Evolutionary conservation across 495 filamentous ascomycete genomes (phyloP).

Genomic region (Xylaria intraflava): DNA sequence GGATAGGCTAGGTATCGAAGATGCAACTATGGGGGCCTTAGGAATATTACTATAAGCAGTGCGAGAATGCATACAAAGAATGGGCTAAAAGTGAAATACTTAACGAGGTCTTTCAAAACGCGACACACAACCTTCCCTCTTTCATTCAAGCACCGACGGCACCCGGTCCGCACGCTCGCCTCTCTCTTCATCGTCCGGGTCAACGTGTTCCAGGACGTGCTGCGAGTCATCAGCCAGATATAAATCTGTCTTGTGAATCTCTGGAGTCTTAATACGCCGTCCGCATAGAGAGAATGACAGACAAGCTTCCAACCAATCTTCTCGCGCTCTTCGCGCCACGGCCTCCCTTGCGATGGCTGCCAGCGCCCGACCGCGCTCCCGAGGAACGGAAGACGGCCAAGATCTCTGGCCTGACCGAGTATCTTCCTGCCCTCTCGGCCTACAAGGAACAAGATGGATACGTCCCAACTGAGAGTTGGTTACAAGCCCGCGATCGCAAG

Average conservation of each 20-base stretch:
- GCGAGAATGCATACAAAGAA: too few species aligned
- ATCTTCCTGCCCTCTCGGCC: constrained; percentile 59
- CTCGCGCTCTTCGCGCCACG: constrained; percentile 91
- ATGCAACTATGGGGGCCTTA: background rate
- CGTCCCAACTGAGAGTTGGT: constrained; percentile 83
- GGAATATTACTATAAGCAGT: background rate
- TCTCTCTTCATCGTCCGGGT: background rate
- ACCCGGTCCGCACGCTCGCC: background rate
- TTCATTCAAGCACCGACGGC: constrained; percentile 19
- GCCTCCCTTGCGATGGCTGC: constrained; percentile 83
- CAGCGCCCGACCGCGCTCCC: constrained; percentile 73
- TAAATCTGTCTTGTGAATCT: background rate
- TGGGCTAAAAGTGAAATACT: constrained; percentile 12
- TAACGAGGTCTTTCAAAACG: constrained; percentile 13
- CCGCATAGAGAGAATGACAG: constrained; percentile 62
- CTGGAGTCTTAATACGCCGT: background rate
- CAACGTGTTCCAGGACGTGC: constrained; percentile 1
- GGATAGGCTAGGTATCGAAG: too few species aligned
- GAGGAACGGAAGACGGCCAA: constrained; percentile 69
- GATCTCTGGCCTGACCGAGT: constrained; percentile 67
- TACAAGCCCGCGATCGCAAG: constrained; percentile 74
- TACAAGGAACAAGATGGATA: constrained; percentile 70
- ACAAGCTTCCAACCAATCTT: constrained; percentile 88
- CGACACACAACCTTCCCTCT: constrained; percentile 19
- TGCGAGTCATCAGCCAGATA: constrained; percentile 2